Evolutionary conservation across 2,329 filamentous ascomycete genomes (phyloP).

Genomic region (Aspergillus fumigatiaffinis): DNA sequence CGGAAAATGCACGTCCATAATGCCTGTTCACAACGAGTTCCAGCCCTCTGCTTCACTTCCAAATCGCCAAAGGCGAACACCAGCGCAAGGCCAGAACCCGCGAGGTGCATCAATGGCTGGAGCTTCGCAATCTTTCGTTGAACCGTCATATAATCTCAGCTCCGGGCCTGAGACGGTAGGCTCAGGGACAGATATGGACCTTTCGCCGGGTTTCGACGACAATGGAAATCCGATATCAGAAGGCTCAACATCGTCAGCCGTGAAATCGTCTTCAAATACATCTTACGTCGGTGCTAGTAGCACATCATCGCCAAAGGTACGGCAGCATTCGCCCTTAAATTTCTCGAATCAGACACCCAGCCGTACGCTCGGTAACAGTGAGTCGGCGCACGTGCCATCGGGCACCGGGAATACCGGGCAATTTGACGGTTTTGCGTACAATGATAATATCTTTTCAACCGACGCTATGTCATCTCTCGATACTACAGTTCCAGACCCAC

Average conservation of each 20-base stretch:
- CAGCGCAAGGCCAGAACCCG: neutral
- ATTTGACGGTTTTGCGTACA: slow-evolving; percentile 12
- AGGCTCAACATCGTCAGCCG: slow-evolving; percentile 33
- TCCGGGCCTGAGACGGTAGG: slow-evolving; percentile 3
- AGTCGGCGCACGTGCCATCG: slow-evolving; percentile 12
- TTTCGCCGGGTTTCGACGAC: slow-evolving; percentile 30
- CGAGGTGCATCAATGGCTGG: neutral
- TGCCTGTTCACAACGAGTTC: neutral
- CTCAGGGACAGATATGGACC: slow-evolving; percentile 26
- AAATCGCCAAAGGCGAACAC: slow-evolving; percentile 19
- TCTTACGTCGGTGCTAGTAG: slow-evolving; percentile 31
- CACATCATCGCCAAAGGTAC: slow-evolving; percentile 21
- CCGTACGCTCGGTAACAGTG: slow-evolving; percentile 13
- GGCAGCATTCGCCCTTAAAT: slow-evolving; percentile 13
- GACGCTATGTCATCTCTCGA: slow-evolving; percentile 14
- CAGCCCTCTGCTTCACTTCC: slow-evolving; percentile 19
- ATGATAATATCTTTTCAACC: slow-evolving; percentile 14
- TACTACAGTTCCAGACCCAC: slow-evolving; percentile 16
- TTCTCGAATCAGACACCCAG: slow-evolving; percentile 9
- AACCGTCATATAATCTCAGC: slow-evolving; percentile 3
- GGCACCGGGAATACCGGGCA: slow-evolving; percentile 13
- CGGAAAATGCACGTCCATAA: neutral
- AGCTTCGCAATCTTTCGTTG: slow-evolving; percentile 7
- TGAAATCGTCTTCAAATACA: slow-evolving; percentile 36
- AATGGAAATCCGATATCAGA: slow-evolving; percentile 28